Evolutionary conservation across 495 filamentous ascomycete species (phyloP).

Genomic region (Penicillium dipodomyicola): DNA sequence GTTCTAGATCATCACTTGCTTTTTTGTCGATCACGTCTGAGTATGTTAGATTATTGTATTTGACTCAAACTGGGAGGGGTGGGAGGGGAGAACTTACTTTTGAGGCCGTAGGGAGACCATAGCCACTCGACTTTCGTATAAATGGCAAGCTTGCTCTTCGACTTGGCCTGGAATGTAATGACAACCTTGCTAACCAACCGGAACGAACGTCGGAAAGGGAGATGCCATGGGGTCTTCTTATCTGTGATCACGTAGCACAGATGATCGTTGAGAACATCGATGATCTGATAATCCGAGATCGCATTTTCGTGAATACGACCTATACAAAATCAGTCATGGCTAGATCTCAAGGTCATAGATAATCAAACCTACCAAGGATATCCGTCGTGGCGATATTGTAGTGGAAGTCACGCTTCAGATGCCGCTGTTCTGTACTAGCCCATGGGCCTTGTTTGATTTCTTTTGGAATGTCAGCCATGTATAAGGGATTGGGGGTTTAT

Average conservation of each 20-base stretch:
- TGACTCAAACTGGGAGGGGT: background rate
- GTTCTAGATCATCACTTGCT: conserved; percentile 74
- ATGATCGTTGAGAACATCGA: conserved; percentile 91
- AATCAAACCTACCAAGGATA: conserved; percentile 54
- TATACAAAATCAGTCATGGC: conserved; percentile 21
- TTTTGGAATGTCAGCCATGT: conserved; percentile 35
- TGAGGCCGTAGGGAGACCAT: conserved; percentile 58
- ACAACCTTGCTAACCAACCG: conserved; percentile 86
- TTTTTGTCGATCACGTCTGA: conserved; percentile 70
- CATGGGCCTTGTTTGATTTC: conserved; percentile 82
- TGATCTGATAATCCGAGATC: conserved; percentile 80
- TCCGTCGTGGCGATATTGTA: conserved; percentile 71
- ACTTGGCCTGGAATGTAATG: conserved; percentile 89
- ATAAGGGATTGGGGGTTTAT: background rate
- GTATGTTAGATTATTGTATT: conserved; percentile 13
- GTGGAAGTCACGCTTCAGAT: conserved; percentile 71
- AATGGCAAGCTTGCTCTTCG: conserved; percentile 85
- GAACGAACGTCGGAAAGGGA: conserved; percentile 77
- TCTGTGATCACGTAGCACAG: conserved; percentile 93
- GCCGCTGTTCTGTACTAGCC: conserved; percentile 63
- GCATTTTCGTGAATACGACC: conserved; percentile 50
- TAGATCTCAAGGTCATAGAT: background rate
- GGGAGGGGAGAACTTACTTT: conserved; percentile 45
- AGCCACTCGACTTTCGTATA: conserved; percentile 87
- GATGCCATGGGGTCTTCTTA: conserved; percentile 83